These are phyloP conservation scores for Fusarium miscanthi DNA, from an alignment of 2,329 filamentous ascomycete species.

Conservation along the genomic window DNA sequence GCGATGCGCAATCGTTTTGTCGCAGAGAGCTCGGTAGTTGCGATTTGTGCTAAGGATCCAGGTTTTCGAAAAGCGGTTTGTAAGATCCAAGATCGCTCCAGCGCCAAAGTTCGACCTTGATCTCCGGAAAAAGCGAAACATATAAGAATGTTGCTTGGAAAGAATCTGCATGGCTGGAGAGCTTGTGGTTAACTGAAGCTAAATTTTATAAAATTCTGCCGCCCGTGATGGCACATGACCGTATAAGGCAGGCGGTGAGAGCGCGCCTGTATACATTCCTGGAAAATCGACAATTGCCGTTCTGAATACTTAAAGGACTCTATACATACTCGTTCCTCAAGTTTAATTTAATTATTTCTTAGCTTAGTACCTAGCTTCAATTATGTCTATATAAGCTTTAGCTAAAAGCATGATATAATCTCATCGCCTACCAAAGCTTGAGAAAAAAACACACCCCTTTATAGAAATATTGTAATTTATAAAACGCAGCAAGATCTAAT, in stretches of 20 bases:
- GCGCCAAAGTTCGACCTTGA: conserved; percentile 33
- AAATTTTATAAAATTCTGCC: conserved; percentile 35
- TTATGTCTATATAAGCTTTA: too few species aligned
- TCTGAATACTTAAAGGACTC: neutral
- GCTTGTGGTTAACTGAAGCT: conserved; percentile 12
- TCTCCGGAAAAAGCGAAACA: conserved; percentile 27
- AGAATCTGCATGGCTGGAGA: conserved; percentile 29
- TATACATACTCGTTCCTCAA: neutral
- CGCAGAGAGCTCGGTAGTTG: conserved; percentile 2
- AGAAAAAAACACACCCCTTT: neutral
- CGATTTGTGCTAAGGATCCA: neutral
- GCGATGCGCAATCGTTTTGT: conserved; percentile 11
- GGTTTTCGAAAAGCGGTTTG: neutral
- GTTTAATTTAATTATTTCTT: neutral
- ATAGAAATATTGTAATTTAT: accelerated
- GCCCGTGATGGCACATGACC: neutral
- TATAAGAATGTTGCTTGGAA: conserved; percentile 31
- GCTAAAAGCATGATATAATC: neutral
- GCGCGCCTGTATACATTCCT: neutral
- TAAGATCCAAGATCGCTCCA: conserved; percentile 13
- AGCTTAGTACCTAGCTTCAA: neutral
- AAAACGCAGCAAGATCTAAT: neutral
- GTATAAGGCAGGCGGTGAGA: conserved; percentile 17
- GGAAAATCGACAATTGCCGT: neutral
- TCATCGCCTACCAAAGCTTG: neutral